These are phyloP conservation scores for Dendrothele bispora DNA, from an alignment of 768 basidiomycete species.

Conservation along the genomic window DNA sequence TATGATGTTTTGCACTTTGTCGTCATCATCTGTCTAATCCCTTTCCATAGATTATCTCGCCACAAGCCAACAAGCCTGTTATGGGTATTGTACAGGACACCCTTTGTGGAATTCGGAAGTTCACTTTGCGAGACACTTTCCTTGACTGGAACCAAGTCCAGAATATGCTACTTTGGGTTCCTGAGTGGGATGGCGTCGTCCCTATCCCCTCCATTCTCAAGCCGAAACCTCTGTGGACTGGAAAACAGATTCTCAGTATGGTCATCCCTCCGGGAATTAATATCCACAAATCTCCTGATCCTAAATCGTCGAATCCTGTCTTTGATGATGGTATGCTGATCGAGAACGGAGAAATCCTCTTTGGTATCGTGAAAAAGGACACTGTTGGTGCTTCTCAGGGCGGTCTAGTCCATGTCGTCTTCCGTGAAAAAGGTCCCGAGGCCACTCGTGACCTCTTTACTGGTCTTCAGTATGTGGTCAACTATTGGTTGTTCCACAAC, in stretches of 20 bases:
- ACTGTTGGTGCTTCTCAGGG: conserved; percentile 96
- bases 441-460: conserved; percentile 88
- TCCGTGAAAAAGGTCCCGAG: conserved; percentile 96
- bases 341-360: conserved; percentile 95
- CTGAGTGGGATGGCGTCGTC: conserved; percentile 93
- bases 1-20: conserved; percentile 22
- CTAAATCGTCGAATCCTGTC: conserved; percentile 76
- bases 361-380: conserved; percentile 96
- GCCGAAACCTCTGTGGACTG: conserved; percentile 96
- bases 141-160: conserved; percentile 95
- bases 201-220: conserved; percentile 95
- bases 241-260: conserved; percentile 94
- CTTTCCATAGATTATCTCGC: conserved; percentile 83
- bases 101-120: conserved; percentile 95
- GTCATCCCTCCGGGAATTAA: conserved; percentile 95
- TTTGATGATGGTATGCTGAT: conserved; percentile 94
- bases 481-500: conserved; percentile 98
- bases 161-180: conserved; percentile 97
- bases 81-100: conserved; percentile 99
- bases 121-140: conserved; percentile 94
- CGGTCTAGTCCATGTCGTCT: conserved; percentile 93
- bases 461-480: conserved; percentile 92
- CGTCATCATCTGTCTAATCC: neutral
- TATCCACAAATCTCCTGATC: conserved; percentile 78
- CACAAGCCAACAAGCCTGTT: conserved; percentile 98